Percentiles rank a stretch among this genome's conserved stretches.
These are phyloP conservation scores for Cytospora piceicola DNA, from an alignment of 2,329 filamentous ascomycete genomes.

Conservation along the genomic window DNA sequence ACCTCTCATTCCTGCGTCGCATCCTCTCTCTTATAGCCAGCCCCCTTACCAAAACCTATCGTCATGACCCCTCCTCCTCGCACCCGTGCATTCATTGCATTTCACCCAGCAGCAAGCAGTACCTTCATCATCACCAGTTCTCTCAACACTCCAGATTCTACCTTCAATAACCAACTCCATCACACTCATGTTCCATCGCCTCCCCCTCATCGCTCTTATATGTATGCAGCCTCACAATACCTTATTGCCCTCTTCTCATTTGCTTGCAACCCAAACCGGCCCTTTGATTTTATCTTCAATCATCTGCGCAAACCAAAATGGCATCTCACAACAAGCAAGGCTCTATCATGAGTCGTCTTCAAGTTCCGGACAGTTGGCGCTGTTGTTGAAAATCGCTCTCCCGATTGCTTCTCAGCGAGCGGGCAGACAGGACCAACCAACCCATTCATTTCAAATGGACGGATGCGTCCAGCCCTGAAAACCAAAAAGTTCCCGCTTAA, in stretches of 20 bases:
- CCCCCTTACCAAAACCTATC: conserved; percentile 3
- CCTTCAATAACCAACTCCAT: neutral
- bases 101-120: neutral
- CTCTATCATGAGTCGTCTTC: conserved; percentile 2
- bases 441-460: neutral
- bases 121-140: neutral
- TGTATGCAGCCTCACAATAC: neutral
- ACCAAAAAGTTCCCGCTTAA: neutral
- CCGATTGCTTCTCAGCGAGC: neutral
- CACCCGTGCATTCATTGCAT: conserved; percentile 2
- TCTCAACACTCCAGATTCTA: neutral
- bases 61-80: neutral
- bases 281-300: neutral
- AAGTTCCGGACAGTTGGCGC: neutral
- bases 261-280: neutral
- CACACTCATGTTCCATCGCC: neutral
- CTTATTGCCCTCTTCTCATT: neutral
- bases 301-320: neutral
- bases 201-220: neutral
- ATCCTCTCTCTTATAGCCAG: conserved; percentile 3
- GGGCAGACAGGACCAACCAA: neutral
- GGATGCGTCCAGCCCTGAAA: conserved; percentile 2
- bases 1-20: neutral
- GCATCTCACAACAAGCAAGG: conserved; percentile 1
- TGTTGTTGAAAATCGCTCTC: conserved; percentile 3